Base-by-base conservation (phyloP, 2,329 filamentous ascomycete genomes). In the Verticillium alfalfae region DNA sequence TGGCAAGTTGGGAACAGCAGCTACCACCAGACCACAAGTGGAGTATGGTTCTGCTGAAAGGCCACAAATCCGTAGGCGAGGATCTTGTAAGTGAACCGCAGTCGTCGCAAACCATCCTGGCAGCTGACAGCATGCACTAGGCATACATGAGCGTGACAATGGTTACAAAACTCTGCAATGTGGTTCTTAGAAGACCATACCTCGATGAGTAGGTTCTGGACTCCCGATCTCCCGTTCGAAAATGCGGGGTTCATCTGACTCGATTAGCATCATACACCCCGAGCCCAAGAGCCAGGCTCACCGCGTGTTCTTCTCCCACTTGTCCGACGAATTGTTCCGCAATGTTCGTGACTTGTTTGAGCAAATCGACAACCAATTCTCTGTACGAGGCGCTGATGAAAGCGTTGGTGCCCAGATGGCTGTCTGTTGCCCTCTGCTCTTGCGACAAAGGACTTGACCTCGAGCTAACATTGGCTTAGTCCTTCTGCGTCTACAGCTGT, bases 91-190 rank as follows among this genome's bases (percentile, higher is more conserved):
- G 76, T 67, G n/a, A 1, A 9, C 26, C 5, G 13, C 26, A 16
- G 5, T 60, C 18, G 3, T 3, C 36, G 3, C 45, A 15, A 9
- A 9, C 15, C 12, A 26, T 18, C 10, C 6, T 5, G 26, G 64
- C 56, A 18, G 16, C 55, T 54, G 18, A 34, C 64, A 66, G 38
- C 67, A 59, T 16, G 4, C 7, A 13, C 10, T 45, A 84, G 81
- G 81, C 79, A 1, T 86, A 85, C 67, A 74, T 85, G 12, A 80
- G 80, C 52, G 78, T 84, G 5, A 84, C 82, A 4, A 84, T 84
- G 74, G 79, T 82, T 60, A 78, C 81, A 2, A 78, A 83, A 3
- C 76, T 86, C 5, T 85, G 82, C 68, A 83, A 85, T 62, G 84
- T 86, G 60, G 78, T 86, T 15, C 71, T 84, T 26, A 78, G 83